Evolutionary conservation across 352 stramenopile genomes (phyloP), one percentile per base, ranked within the genome.

Genomic region (Paralagenidium karlingii): DNA sequence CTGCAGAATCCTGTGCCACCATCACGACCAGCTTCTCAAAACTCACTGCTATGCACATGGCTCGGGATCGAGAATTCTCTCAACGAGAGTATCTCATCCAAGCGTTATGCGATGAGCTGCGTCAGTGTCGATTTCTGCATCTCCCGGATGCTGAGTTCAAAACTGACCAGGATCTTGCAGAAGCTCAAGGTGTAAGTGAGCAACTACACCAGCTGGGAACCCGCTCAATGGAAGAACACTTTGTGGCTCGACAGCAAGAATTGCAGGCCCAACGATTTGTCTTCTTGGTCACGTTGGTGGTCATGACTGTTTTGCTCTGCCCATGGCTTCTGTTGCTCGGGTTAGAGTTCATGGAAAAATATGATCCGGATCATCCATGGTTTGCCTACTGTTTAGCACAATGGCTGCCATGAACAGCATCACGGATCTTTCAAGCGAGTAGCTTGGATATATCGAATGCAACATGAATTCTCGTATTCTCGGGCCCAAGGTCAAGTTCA

Each of bases 281-380:
- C 1, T 55, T 54, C 34, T 38, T 52, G 4, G 45, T 53, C 8
- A 43, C 47, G 11, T 12, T 55, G 19, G 15, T 52, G 9, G 37
- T 58, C 19, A 27, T 69, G 9, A 45, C 60, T 10, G 29, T 56
- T 11, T 32, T 63, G 2, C 22, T 60, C 11, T 33, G 53, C 1
- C 59, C 55, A 1, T 69, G 59, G 59, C 11, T 66, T 2, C 24
- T 66, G 3, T 63, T 69, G n/a, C n/a, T n/a, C n/a, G n/a, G n/a
- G n/a, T n/a, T n/a, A n/a, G n/a, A n/a, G n/a, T n/a, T n/a, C n/a
- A n/a, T n/a, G n/a, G n/a, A n/a, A n/a, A n/a, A n/a, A n/a, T n/a
- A n/a, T n/a, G n/a, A n/a, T n/a, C n/a, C n/a, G n/a, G n/a, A n/a
- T n/a, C n/a, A n/a, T n/a, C n/a, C n/a, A n/a, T n/a, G n/a, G n/a